These are phyloP conservation scores for Starmerella stigmatis DNA, from an alignment of 805 yeast species.

Conservation along the genomic window DNA sequence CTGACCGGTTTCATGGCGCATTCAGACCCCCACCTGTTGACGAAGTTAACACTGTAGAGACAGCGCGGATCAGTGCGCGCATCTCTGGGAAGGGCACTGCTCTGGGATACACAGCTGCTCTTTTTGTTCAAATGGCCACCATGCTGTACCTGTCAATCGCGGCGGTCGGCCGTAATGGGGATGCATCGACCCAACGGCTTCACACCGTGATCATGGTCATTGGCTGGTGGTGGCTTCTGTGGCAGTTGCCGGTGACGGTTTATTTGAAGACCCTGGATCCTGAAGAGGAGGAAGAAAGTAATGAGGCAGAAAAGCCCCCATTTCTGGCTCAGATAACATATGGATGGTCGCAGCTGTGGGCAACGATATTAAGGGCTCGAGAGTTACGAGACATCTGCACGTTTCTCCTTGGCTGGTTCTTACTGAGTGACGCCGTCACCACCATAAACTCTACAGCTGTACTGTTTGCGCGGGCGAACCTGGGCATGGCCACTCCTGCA, in stretches of 20 bases:
- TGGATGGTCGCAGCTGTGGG: slow-evolving; percentile 53
- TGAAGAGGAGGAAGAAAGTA: slow-evolving; percentile 5
- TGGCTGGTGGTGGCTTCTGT: slow-evolving; percentile 68
- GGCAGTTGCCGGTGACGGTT: slow-evolving; percentile 51
- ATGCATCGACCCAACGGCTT: not conserved
- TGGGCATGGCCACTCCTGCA: slow-evolving; percentile 57
- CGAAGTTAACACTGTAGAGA: slow-evolving; percentile 4
- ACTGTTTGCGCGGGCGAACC: slow-evolving; percentile 59
- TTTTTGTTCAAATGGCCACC: slow-evolving; percentile 53
- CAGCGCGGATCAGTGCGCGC: slow-evolving; percentile 20
- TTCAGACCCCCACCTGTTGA: not conserved
- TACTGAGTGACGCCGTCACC: slow-evolving; percentile 62
- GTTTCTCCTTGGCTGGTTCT: slow-evolving; percentile 64
- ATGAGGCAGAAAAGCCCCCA: not conserved
- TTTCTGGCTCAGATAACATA: slow-evolving; percentile 19
- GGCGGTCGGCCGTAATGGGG: slow-evolving; percentile 17
- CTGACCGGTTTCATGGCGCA: slow-evolving; percentile 23
- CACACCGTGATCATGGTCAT: slow-evolving; percentile 49
- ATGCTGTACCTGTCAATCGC: slow-evolving; percentile 40
- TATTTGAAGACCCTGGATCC: slow-evolving; percentile 34
- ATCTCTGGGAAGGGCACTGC: slow-evolving; percentile 55
- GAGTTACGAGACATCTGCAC: slow-evolving; percentile 54
- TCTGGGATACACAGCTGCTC: slow-evolving; percentile 57
- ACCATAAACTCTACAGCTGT: slow-evolving; percentile 75
- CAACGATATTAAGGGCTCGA: slow-evolving; percentile 50